Percentiles rank a stretch among this genome's conserved stretches.
phyloP scores from a whole-genome alignment of 768 basidiomycete species.

The Flagelloscypha sp. region DNA sequence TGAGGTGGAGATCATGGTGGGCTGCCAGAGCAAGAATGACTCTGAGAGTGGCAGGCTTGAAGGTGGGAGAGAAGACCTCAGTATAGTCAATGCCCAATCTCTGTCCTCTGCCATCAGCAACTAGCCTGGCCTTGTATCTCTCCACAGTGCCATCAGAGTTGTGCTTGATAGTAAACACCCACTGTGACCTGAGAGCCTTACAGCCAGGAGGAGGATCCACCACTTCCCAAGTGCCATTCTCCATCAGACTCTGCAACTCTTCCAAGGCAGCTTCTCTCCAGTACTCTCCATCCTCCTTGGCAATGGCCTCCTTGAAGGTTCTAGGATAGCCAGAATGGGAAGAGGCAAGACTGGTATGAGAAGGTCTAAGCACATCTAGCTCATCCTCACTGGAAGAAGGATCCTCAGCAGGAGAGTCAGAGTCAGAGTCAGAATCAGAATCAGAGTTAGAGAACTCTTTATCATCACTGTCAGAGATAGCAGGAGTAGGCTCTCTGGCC shows the following conservation, averaged over 20 bases:
- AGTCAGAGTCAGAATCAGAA: no score
- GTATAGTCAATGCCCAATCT: conserved; percentile 18
- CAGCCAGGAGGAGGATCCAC: conserved; percentile 12
- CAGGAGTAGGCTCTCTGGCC: no score
- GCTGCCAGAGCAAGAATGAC: conserved; percentile 14
- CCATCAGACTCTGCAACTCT: conserved; percentile 2
- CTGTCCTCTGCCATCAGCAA: conserved; percentile 20
- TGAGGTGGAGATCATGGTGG: conserved; percentile 12
- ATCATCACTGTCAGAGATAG: no score
- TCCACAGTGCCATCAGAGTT: conserved; percentile 15
- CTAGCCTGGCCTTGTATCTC: conserved; percentile 22
- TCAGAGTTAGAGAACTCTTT: no score
- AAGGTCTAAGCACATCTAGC: no score
- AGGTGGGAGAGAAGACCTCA: conserved; percentile 15
- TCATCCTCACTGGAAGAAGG: no score
- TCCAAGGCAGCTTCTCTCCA: conserved; percentile 15
- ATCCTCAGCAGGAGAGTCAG: no score
- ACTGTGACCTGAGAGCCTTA: conserved; percentile 16
- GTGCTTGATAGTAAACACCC: conserved; percentile 22
- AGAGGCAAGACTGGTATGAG: not conserved
- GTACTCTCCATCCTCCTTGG: conserved; percentile 6
- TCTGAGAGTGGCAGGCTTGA: conserved; percentile 7
- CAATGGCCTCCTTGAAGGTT: conserved; percentile 10
- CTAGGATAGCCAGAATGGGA: conserved; percentile 7
- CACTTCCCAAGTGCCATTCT: conserved; percentile 12